Percentiles rank a stretch among this genome's conserved stretches.
Evolutionary conservation across 148 eudicot genomes (phyloP).

Genomic region (Selenicereus undatus): DNA sequence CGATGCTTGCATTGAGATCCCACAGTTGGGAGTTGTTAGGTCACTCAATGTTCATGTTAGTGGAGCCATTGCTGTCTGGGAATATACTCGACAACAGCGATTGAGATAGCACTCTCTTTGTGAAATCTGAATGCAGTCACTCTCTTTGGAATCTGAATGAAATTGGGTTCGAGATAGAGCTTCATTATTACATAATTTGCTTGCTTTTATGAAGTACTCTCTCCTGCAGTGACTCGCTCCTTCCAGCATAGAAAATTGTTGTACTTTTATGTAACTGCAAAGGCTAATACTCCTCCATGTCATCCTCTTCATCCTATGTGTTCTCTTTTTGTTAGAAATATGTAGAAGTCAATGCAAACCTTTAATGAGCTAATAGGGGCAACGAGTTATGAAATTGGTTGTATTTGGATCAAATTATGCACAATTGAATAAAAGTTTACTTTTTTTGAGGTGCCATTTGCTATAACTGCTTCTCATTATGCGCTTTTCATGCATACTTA

Average conservation of each 20-base stretch:
- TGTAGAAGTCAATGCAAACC: neutral
- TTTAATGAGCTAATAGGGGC: neutral
- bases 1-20: constrained; percentile 96
- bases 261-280: neutral
- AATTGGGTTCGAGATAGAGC: constrained; percentile 1
- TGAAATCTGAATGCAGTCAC: neutral
- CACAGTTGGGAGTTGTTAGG: constrained; percentile 91
- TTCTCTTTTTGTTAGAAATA: neutral
- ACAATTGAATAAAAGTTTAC: neutral
- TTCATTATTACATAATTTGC: neutral
- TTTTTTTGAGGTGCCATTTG: too few species aligned
- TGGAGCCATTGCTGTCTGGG: constrained; percentile 98
- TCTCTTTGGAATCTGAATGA: neutral
- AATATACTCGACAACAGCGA: constrained; percentile 93
- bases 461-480: too few species aligned
- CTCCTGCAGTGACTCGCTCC: too few species aligned
- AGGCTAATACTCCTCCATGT: neutral
- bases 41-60: constrained; percentile 99
- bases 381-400: neutral
- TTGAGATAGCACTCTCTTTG: constrained; percentile 27
- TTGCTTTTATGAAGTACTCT: neutral
- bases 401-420: neutral
- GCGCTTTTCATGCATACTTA: too few species aligned
- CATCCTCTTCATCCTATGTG: neutral
- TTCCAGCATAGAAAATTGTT: neutral